Base-by-base conservation (phyloP, 345 rosid species). In the Camelina laxa region DNA sequence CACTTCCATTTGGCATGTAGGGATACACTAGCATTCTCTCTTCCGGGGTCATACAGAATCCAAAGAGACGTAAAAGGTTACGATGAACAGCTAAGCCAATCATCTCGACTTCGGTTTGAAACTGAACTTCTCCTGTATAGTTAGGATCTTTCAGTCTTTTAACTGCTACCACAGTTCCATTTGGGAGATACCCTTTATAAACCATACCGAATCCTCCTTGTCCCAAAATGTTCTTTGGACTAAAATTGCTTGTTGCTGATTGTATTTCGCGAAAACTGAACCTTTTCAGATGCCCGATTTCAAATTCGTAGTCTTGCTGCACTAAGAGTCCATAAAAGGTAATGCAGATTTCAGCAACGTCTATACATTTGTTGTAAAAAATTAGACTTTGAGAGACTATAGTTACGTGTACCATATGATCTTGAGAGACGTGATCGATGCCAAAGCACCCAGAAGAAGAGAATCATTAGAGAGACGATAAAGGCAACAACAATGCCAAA, bases 191-290 rank as follows among this genome's bases (percentile, higher is more conserved):
- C 22, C 99, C 99, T 88, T 86, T 95, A 71, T 89, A 92, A 44
- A 95, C 97, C 71, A 92, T 89, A n/a, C 99, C 97, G 57, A 82
- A 95, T 15, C 99, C 99, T 68, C 99, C 97, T 78, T 89, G 97
- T 70, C 99, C 97, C 1, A 95, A 61, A 60, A 92, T 88, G 83
- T 88, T 92, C 74, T 85, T 92, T 42, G 82, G 74, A 83, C 86
- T 90, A 56, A 92, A 95, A 69, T 89, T 87, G 75, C 79, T 69
- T 0, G 99, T 95, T 7, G 97, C 99, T 17, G 67, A 62, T 83
- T 89, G 97, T 81, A 95, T 78, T 69, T 92, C 96, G 7, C 96
- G 91, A 65, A 84, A 87, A 13, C 91, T 80, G 80, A 95, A 95
- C 84, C 97, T 86, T 88, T 84, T 90, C 65, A 92, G 45, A 74